Evolutionary conservation across 441 rosid species (phyloP).

Genomic region (Erysimum cheiri): DNA sequence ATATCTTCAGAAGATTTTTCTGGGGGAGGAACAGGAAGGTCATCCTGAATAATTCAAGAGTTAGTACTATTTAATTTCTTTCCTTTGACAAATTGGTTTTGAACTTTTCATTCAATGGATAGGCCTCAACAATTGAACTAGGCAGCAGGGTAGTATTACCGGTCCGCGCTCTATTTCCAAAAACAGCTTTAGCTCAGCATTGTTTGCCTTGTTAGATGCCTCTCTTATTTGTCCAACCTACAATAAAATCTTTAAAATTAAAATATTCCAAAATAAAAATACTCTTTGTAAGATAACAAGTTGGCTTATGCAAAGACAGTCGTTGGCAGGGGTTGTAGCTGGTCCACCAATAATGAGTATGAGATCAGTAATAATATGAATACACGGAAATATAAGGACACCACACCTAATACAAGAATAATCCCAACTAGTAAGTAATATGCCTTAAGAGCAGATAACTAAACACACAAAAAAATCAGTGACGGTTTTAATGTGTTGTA

Average conservation of each 20-base stretch:
- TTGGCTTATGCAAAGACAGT: constrained; percentile 21
- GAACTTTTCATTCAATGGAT: constrained; percentile 15
- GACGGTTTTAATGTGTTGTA: background rate
- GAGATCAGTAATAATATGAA: background rate
- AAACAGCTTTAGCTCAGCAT: constrained; percentile 88
- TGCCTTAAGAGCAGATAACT: constrained; percentile 17
- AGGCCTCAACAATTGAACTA: constrained; percentile 21
- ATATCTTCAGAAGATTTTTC: constrained; percentile 83
- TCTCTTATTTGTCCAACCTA: constrained; percentile 97
- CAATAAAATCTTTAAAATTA: constrained; percentile 26
- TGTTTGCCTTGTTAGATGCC: constrained; percentile 74
- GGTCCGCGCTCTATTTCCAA: constrained; percentile 84
- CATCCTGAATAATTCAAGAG: constrained; percentile 61
- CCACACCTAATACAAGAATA: constrained; percentile 23
- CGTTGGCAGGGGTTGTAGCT: constrained; percentile 11
- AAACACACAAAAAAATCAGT: constrained; percentile 1
- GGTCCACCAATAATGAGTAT: background rate
- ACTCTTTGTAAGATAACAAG: background rate
- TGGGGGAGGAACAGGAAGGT: constrained; percentile 68
- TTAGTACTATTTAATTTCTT: constrained; percentile 6
- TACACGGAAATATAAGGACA: constrained; percentile 4
- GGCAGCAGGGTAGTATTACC: constrained; percentile 52
- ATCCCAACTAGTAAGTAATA: constrained; percentile 11
- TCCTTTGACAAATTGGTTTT: constrained; percentile 8
- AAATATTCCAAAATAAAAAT: constrained; percentile 1